These are phyloP conservation scores for Teratosphaeria gauchensis DNA, from an alignment of 2,329 filamentous ascomycete genomes.

Conservation along the genomic window DNA sequence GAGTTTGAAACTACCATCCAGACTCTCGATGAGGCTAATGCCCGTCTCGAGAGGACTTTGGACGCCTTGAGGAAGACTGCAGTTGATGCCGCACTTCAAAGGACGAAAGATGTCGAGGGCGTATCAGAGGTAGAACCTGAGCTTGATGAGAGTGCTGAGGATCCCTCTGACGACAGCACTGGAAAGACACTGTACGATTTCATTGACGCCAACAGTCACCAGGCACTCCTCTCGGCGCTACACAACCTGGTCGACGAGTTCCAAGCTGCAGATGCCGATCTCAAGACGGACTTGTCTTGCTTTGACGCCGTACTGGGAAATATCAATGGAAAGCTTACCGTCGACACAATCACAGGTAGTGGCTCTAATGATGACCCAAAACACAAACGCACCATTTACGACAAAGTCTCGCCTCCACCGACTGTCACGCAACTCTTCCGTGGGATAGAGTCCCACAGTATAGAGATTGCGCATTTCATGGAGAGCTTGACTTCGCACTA, in stretches of 20 bases:
- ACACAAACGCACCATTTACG: conserved; percentile 25
- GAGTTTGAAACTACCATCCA: conserved; percentile 34
- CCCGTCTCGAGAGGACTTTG: conserved; percentile 57
- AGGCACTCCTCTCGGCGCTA: conserved; percentile 54
- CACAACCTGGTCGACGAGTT: conserved; percentile 63
- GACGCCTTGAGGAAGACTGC: conserved; percentile 52
- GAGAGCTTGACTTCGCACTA: conserved; percentile 79
- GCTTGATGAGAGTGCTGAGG: conserved; percentile 29
- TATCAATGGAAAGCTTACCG: conserved; percentile 30
- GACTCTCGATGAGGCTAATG: conserved; percentile 55
- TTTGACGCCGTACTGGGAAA: conserved; percentile 66
- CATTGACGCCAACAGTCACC: conserved; percentile 62
- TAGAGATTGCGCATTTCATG: conserved; percentile 71
- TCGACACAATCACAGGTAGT: conserved; percentile 1
- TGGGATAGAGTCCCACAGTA: conserved; percentile 60
- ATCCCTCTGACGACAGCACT: conserved; percentile 10
- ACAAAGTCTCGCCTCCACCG: conserved; percentile 13
- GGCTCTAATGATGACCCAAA: conserved; percentile 4
- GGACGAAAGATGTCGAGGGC: conserved; percentile 26
- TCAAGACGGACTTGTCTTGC: conserved; percentile 46
- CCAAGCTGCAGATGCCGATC: conserved; percentile 55
- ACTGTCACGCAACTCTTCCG: conserved; percentile 39
- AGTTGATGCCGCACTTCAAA: conserved; percentile 56
- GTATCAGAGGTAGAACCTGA: not conserved
- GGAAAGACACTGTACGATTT: conserved; percentile 62